Conservation (phyloP, 331 rosid genomes). For the Ulmus americana region DNA sequence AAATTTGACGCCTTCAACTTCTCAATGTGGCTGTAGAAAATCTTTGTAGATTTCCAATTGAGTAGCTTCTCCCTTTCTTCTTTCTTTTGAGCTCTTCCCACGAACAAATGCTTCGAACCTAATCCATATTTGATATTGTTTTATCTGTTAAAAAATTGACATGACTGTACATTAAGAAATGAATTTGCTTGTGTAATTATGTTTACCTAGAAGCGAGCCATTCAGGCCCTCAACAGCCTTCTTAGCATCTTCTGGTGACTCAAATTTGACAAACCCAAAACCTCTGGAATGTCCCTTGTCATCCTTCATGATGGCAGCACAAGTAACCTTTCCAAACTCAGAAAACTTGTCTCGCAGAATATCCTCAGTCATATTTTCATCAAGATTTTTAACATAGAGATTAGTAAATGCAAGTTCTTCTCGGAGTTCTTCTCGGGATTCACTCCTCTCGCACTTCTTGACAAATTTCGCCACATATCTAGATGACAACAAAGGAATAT, state of each 20-base stretch:
- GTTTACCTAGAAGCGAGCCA: constrained; percentile 10
- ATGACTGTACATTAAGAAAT: neutral
- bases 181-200: neutral
- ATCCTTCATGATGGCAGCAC: constrained; percentile 15
- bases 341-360: constrained; percentile 13
- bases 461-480: constrained; percentile 15
- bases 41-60: neutral
- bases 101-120: constrained; percentile 11
- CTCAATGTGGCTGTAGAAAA: neutral
- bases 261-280: constrained; percentile 17
- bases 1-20: constrained; percentile 3
- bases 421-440: neutral
- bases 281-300: constrained; percentile 14
- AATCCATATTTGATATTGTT: constrained; percentile 10
- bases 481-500: neutral
- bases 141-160: neutral
- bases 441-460: neutral
- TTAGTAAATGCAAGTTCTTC: constrained; percentile 2
- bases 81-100: constrained; percentile 17
- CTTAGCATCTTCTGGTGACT: constrained; percentile 9
- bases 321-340: neutral
- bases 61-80: constrained; percentile 9
- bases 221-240: constrained; percentile 15
- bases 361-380: constrained; percentile 2
- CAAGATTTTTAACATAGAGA: neutral